Base-by-base conservation (phyloP, 129 eudicot species). In the Arctium minus region DNA sequence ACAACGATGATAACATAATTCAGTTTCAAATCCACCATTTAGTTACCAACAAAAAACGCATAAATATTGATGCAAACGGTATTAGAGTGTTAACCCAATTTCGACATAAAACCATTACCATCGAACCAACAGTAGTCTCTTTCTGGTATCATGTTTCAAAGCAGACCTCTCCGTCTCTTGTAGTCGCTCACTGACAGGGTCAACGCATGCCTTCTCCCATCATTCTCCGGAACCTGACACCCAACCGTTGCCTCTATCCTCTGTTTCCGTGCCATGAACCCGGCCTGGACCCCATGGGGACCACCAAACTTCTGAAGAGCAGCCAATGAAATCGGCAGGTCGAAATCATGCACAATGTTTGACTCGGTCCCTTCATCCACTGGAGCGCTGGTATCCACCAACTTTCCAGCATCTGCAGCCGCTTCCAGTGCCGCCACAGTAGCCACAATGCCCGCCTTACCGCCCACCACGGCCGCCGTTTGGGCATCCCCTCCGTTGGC, bases 381-480 rank as follows among this genome's bases (percentile, higher is more conserved):
- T 2, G 97, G 99, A 39, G 97, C 99, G 75, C 86, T 90, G 0
- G 99, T 95, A 85, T 95, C 99, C 82, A 93, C 97, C 94, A 95
- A 81, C 87, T 95, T 95, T 72, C 97, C 97, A 0, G 97, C 97
- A 81, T 76, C 97, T 32, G 97, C 98, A 40, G 97, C 98, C 42
- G 97, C 98, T 76, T 95, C 93, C 88, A 92, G 75, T 50, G 97
- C 97, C 36, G 97, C 97, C 33, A 71, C 97, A 42, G 97, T 95
- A 27, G 97, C 98, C 1, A 80, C 97, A 71, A 82, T 30, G 73
- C 97, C 98, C 0, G 83, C 81, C 71, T 86, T 86, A 6, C 74
- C 72, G 44, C 70, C 88, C 22, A 32, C 79, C 72, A 65, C 83
- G 40, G 79, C 87, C 15, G 75, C 78, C 4, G 78, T 78, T 75